Conservation (phyloP, 1,284 basidiomycete species). For the Agaricales sp. region DNA sequence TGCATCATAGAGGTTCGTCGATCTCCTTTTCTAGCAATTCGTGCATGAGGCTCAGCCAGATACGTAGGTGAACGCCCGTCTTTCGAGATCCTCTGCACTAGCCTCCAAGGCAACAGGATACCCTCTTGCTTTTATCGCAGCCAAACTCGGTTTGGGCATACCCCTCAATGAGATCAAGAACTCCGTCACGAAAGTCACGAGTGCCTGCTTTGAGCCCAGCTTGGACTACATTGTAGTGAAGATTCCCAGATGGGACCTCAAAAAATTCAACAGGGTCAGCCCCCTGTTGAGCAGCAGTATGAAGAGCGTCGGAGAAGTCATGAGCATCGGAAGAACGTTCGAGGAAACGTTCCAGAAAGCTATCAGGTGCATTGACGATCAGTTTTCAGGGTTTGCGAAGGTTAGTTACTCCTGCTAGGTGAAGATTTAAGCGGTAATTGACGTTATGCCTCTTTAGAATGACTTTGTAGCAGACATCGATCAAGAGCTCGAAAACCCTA, state of each 20-base stretch:
- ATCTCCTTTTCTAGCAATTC: conserved; percentile 3
- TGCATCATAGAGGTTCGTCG: conserved; percentile 87
- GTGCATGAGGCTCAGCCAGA: background rate
- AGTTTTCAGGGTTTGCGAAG: conserved; percentile 87
- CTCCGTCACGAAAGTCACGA: conserved; percentile 92
- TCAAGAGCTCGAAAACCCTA: conserved; percentile 49
- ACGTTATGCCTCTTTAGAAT: conserved; percentile 41
- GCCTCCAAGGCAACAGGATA: conserved; percentile 99
- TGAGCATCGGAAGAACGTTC: conserved; percentile 97
- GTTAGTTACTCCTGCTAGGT: no score
- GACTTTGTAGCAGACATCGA: conserved; percentile 36
- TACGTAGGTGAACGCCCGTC: conserved; percentile 87
- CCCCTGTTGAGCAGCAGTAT: conserved; percentile 85
- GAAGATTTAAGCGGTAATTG: no score
- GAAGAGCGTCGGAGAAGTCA: conserved; percentile 99
- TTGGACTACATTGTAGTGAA: conserved; percentile 98
- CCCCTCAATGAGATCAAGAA: conserved; percentile 98
- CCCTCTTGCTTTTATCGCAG: conserved; percentile 96
- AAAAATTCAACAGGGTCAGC: conserved; percentile 93
- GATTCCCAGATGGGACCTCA: conserved; percentile 98
- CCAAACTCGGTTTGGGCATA: conserved; percentile 93
- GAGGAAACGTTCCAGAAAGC: conserved; percentile 99
- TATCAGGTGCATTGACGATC: conserved; percentile 92
- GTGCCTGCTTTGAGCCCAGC: conserved; percentile 96
- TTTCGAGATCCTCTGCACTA: conserved; percentile 94